These are phyloP conservation scores for Dactylonectria estremocensis DNA, from an alignment of 2,329 filamentous ascomycete species.

Conservation along the genomic window DNA sequence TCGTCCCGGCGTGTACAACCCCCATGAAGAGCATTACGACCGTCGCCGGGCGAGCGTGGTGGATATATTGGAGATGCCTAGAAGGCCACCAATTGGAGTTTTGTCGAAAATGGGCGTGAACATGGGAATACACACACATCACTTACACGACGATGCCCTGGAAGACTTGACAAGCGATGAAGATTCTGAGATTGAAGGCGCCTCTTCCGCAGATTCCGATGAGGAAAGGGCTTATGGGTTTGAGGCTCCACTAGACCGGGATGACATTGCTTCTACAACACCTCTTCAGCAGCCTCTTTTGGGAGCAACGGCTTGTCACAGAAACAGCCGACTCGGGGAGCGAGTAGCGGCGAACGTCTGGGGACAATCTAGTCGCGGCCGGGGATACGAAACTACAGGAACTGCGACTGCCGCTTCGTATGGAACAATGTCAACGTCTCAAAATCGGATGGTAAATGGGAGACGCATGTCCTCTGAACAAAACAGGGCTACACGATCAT, in stretches of 20 bases:
- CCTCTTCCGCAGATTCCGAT: constrained; percentile 50
- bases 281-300: constrained; percentile 43
- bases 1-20: constrained; percentile 61
- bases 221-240: constrained; percentile 47
- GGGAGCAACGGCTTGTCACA: constrained; percentile 22
- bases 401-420: constrained; percentile 47
- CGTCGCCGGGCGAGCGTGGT: constrained; percentile 65
- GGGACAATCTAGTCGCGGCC: constrained; percentile 32
- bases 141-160: constrained; percentile 75
- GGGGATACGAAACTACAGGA: constrained; percentile 26
- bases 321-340: constrained; percentile 25
- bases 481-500: constrained; percentile 24
- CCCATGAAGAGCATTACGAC: constrained; percentile 54
- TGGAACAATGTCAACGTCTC: constrained; percentile 52
- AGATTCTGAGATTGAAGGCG: constrained; percentile 52
- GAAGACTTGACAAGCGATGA: constrained; percentile 55
- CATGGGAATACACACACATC: constrained; percentile 83
- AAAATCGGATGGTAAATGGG: constrained; percentile 37
- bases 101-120: constrained; percentile 73
- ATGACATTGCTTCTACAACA: constrained; percentile 40
- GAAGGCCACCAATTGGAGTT: constrained; percentile 68
- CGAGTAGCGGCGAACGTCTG: constrained; percentile 33
- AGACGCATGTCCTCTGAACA: constrained; percentile 25
- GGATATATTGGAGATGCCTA: constrained; percentile 74
- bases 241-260: constrained; percentile 50